phyloP scores from a whole-genome alignment of 2,329 filamentous ascomycete genomes.

The Fusarium euwallaceae region DNA sequence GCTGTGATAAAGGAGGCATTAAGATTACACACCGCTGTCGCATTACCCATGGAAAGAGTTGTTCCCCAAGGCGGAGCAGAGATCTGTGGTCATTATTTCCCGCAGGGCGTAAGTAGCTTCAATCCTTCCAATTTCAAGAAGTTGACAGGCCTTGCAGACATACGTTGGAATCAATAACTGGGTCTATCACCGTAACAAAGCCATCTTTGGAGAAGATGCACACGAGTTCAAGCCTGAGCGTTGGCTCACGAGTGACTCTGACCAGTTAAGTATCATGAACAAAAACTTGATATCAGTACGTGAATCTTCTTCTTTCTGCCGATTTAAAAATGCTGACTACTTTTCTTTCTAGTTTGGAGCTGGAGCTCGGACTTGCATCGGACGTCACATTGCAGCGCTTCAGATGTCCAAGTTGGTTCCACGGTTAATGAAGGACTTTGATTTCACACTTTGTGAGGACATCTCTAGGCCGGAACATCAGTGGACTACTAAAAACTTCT shows the following conservation, averaged over 20 bases:
- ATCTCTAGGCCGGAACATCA: neutral
- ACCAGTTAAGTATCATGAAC: neutral
- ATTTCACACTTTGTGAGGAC: neutral
- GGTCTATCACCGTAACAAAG: slow-evolving; percentile 7
- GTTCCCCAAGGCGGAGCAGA: neutral
- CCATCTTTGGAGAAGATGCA: slow-evolving; percentile 1
- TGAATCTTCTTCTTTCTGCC: fast-evolving
- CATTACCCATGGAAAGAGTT: slow-evolving; percentile 9
- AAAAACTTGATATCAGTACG: slow-evolving; percentile 7
- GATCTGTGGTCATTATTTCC: neutral
- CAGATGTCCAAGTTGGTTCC: slow-evolving; percentile 6
- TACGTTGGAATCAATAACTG: slow-evolving; percentile 4
- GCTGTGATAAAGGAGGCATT: slow-evolving; percentile 5
- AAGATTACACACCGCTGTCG: slow-evolving; percentile 3
- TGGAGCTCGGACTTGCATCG: slow-evolving; percentile 7
- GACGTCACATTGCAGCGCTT: slow-evolving; percentile 5
- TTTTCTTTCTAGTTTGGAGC: neutral
- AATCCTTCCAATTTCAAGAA: neutral
- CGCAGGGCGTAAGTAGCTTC: neutral
- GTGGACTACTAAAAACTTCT: slow-evolving; percentile 7
- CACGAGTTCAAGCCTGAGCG: slow-evolving; percentile 2
- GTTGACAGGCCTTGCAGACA: neutral
- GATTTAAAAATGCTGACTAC: too few relatives aligned
- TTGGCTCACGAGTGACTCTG: neutral
- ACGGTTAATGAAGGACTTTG: neutral